These are phyloP conservation scores for Chernovozyma aurita DNA, from an alignment of 1,139 yeast genomes.

Conservation along the genomic window DNA sequence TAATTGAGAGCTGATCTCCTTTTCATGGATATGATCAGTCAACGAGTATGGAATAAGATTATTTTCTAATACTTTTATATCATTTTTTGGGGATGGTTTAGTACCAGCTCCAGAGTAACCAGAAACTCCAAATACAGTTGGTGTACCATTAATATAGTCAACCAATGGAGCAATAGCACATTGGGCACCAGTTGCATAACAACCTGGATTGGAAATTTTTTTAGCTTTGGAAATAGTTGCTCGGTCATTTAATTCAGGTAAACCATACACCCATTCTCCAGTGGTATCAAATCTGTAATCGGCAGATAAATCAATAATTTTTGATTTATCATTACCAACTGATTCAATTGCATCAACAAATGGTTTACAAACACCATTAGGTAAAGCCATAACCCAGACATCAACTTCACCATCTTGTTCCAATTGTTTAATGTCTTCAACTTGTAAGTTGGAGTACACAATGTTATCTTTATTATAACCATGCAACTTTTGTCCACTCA, in stretches of 20 bases:
- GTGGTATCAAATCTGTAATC: slow-evolving; percentile 91
- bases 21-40: slow-evolving; percentile 95
- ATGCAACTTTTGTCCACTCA: slow-evolving; percentile 77
- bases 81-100: slow-evolving; percentile 95
- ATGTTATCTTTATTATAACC: slow-evolving; percentile 84
- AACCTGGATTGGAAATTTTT: slow-evolving; percentile 94
- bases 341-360: slow-evolving; percentile 90
- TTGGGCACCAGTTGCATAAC: slow-evolving; percentile 98
- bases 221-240: slow-evolving; percentile 62
- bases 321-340: slow-evolving; percentile 55
- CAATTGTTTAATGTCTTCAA: slow-evolving; percentile 76
- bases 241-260: slow-evolving; percentile 78
- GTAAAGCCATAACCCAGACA: slow-evolving; percentile 98
- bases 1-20: slow-evolving; percentile 78
- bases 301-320: slow-evolving; percentile 89
- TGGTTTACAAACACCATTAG: slow-evolving; percentile 96
- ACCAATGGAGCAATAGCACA: slow-evolving; percentile 82
- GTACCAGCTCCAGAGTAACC: slow-evolving; percentile 99
- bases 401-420: slow-evolving; percentile 80
- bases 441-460: slow-evolving; percentile 77
- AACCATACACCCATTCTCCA: slow-evolving; percentile 88
- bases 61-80: slow-evolving; percentile 63
- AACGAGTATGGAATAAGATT: slow-evolving; percentile 92
- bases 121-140: slow-evolving; percentile 89
- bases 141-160: slow-evolving; percentile 61